Conservation (phyloP, 805 yeast genomes). For the Wickerhamomyces subpelliculosus region DNA sequence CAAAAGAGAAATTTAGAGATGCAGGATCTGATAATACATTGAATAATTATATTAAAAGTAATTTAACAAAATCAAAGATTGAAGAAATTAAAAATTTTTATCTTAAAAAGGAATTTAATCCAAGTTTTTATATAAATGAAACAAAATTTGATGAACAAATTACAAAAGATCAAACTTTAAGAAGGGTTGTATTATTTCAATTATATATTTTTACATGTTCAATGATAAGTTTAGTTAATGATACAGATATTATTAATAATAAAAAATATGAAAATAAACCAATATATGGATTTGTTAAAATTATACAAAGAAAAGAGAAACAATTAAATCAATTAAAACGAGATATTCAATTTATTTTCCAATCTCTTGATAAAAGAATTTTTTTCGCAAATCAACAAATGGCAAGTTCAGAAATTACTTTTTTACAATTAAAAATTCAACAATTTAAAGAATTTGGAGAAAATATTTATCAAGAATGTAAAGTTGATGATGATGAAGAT, state of each 20-base stretch:
- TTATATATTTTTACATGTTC: conserved; percentile 1
- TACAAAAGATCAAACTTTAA: conserved; percentile 8
- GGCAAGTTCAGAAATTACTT: conserved; percentile 4
- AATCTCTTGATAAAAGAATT: conserved; percentile 4
- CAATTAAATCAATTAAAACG: too few species aligned
- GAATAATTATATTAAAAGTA: conserved; percentile 3
- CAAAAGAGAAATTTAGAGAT: background rate
- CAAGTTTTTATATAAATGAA: conserved; percentile 10
- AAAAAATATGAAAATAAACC: too few species aligned
- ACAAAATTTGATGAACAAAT: conserved; percentile 12
- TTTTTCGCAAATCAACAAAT: background rate
- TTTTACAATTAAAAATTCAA: conserved; percentile 5
- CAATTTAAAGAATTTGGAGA: conserved; percentile 5
- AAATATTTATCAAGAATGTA: conserved; percentile 1
- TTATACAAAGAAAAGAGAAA: too few species aligned
- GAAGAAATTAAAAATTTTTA: conserved; percentile 7
- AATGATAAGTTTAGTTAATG: background rate
- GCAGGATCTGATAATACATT: conserved; percentile 2
- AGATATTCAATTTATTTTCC: background rate
- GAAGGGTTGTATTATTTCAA: conserved; percentile 12
- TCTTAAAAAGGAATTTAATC: conserved; percentile 10
- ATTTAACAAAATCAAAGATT: conserved; percentile 6
- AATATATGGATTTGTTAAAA: too few species aligned
- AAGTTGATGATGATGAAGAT: conserved; percentile 4
- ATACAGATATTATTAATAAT: background rate